Percentiles rank a stretch among this genome's conserved stretches.
Evolutionary conservation across 2,329 filamentous ascomycete species (phyloP).

Genomic region (Calonectria henricotiae): DNA sequence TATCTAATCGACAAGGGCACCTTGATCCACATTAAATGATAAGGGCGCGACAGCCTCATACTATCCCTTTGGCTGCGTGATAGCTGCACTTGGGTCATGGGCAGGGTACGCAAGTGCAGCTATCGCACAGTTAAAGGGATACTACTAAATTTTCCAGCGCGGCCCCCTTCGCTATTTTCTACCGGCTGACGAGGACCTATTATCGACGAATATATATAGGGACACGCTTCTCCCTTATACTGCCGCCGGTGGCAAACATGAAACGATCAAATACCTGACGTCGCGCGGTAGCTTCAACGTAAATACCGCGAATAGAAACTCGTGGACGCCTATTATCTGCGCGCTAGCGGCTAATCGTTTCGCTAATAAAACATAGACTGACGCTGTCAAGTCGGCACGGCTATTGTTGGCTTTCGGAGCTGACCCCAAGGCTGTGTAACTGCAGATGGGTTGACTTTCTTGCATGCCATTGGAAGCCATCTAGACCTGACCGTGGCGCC

Average conservation of each 20-base stretch:
- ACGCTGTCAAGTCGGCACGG: conserved; percentile 1
- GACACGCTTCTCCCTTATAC: background rate
- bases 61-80: too few species aligned
- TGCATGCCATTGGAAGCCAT: background rate
- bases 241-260: background rate
- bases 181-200: background rate
- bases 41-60: background rate
- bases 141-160: background rate
- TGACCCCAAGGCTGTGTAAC: background rate
- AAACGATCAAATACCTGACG: background rate
- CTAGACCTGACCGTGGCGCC: background rate
- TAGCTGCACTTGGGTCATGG: too few species aligned
- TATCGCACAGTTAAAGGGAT: too few species aligned
- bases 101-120: too few species aligned
- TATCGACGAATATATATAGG: background rate
- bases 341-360: background rate
- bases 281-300: background rate
- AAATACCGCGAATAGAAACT: background rate
- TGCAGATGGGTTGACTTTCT: background rate
- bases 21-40: background rate
- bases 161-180: background rate
- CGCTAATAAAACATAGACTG: background rate
- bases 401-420: background rate
- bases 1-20: background rate
- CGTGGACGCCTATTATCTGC: background rate